These are phyloP conservation scores for Podospora pseudopauciseta DNA, from an alignment of 495 filamentous ascomycete species.

Conservation along the genomic window DNA sequence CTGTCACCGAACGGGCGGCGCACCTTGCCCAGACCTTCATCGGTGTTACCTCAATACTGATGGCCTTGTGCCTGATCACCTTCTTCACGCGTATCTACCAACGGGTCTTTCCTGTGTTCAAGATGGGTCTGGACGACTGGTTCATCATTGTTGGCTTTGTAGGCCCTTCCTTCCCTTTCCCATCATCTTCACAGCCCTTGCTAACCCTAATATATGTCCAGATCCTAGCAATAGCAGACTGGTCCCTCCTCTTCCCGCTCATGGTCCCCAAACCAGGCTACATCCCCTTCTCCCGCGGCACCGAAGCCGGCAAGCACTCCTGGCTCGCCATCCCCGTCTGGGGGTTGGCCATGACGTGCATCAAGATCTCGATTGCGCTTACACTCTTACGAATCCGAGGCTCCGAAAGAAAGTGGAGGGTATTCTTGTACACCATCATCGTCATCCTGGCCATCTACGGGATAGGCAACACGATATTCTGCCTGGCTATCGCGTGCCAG, in stretches of 20 bases:
- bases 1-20: conserved; percentile 18
- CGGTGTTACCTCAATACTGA: conserved; percentile 18
- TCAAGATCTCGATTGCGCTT: conserved; percentile 30
- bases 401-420: conserved; percentile 36
- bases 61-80: conserved; percentile 20
- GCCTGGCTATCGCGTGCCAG: conserved; percentile 24
- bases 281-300: conserved; percentile 12
- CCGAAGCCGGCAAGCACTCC: conserved; percentile 13
- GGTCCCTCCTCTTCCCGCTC: conserved; percentile 21
- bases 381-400: conserved; percentile 29
- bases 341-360: conserved; percentile 31
- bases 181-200: not conserved
- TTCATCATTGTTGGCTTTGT: conserved; percentile 26
- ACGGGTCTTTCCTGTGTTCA: conserved; percentile 26
- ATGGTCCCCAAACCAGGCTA: conserved; percentile 18
- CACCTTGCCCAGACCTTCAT: conserved; percentile 23
- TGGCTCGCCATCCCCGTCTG: conserved; percentile 30
- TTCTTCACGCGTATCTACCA: conserved; percentile 27
- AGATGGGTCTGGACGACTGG: conserved; percentile 28
- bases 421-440: conserved; percentile 53
- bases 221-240: conserved; percentile 25
- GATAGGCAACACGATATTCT: conserved; percentile 31
- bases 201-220: conserved; percentile 10
- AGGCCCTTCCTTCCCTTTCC: not conserved
- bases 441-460: conserved; percentile 56